Evolutionary conservation across 306 rosid species (phyloP).

Genomic region (Canavalia gladiata): DNA sequence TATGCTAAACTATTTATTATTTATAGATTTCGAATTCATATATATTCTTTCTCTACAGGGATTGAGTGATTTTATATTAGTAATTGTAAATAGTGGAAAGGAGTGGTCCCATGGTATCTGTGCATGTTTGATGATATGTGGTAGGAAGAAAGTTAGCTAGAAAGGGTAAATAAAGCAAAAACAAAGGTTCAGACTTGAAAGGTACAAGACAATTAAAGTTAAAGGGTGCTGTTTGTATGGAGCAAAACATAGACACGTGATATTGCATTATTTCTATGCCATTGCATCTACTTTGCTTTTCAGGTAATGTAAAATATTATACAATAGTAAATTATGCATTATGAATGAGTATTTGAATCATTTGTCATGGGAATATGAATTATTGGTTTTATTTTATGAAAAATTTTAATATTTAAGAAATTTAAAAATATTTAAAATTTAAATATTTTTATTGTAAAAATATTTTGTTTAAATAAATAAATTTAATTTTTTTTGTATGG

Average conservation of each 20-base stretch:
- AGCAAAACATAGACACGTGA: constrained; percentile 57
- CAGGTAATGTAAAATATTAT: no score
- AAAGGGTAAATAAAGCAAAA: constrained; percentile 34
- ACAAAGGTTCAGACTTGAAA: constrained; percentile 23
- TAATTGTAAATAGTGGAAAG: background rate
- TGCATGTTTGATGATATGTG: constrained; percentile 39
- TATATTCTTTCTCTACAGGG: background rate
- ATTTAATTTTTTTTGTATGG: no score
- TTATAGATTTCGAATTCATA: background rate
- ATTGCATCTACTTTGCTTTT: background rate
- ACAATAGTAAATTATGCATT: background rate
- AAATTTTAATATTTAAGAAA: no score
- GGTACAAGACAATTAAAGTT: constrained; percentile 39
- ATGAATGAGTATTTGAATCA: background rate
- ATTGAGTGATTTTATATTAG: background rate
- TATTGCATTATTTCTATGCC: constrained; percentile 43
- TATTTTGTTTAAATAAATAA: no score
- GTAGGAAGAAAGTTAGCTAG: constrained; percentile 26
- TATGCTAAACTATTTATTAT: background rate
- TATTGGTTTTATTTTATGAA: background rate
- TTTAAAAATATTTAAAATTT: no score
- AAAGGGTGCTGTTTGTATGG: constrained; percentile 47
- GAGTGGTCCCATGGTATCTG: constrained; percentile 48
- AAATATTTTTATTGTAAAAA: no score
- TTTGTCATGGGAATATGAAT: background rate